phyloP scores from a whole-genome alignment of 2,329 filamentous ascomycete species.

The Exophiala dermatitidis region DNA sequence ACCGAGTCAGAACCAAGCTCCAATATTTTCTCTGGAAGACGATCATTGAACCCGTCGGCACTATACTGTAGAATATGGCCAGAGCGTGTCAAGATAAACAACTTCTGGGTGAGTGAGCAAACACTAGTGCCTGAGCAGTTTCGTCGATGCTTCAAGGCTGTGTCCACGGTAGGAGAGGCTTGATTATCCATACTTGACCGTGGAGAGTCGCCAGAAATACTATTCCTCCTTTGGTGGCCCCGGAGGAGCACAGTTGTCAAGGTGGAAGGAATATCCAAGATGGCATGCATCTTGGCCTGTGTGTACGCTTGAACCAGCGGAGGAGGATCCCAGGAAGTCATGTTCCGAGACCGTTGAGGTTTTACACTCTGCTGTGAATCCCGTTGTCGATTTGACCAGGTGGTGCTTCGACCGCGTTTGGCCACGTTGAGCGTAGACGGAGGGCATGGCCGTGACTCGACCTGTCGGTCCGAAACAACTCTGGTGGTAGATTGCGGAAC shows the following conservation, averaged over 20 bases:
- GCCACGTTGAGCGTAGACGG: neutral
- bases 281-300: conserved; percentile 69
- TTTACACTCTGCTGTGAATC: conserved; percentile 2
- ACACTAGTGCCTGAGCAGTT: conserved; percentile 34
- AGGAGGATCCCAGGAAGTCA: conserved; percentile 55
- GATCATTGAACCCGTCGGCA: conserved; percentile 39
- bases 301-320: conserved; percentile 82
- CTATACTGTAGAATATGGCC: conserved; percentile 43
- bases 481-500: conserved; percentile 1
- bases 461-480: neutral
- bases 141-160: conserved; percentile 31
- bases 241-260: conserved; percentile 52
- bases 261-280: conserved; percentile 53
- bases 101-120: conserved; percentile 36
- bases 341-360: conserved; percentile 9
- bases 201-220: conserved; percentile 8
- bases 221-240: conserved; percentile 50
- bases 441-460: neutral
- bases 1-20: conserved; percentile 41
- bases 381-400: conserved; percentile 7
- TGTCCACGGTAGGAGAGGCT: conserved; percentile 31
- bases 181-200: conserved; percentile 21
- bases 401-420: conserved; percentile 5
- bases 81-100: conserved; percentile 39
- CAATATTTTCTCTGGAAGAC: conserved; percentile 43